Base-by-base conservation (phyloP, 805 yeast species). In the Candida awuae region DNA sequence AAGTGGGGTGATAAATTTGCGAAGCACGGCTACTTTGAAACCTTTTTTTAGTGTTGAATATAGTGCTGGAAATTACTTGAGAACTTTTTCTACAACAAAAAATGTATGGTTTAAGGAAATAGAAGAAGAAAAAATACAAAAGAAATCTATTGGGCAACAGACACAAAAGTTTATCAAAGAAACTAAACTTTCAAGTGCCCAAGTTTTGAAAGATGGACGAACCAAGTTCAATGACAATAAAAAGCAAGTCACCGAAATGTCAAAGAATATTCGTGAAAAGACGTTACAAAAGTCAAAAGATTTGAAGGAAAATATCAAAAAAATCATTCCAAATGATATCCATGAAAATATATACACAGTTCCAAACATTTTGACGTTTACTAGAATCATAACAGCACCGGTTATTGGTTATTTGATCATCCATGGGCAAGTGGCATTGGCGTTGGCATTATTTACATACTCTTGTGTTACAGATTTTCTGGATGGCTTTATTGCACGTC, bases 401-500 rank as follows among this genome's bases (percentile, higher is more conserved):
- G 59, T 78, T 10, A 77, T 94, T 23, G 97, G 97, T 0, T 82
- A 80, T 51, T 70, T 78, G 49, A 76, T 90, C 9, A 67, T 86
- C 17, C 62, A 77, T 5, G 77, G 80, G 13, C 71, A 84, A 21
- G 64, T 81, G 2, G 59, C 68, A 10, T 63, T 71, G 34, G 95
- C 97, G 0, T 62, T 85, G 32, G 71, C 76, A 1, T 54, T 92
- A 9, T 90, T 92, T 58, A 68, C 77, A 0, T 87, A 86, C 52
- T 87, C 97, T 0, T 82, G 97, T 47, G 57, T 87, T 4, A 90
- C 98, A 0, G 99, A 92, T 58, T 80, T 84, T 46, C 62, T 88
- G 17, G 99, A 92, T 59, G 99, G 99, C 0, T 84, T 62, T 53
- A 75, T 94, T 46, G 99, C 99, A 4, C 68, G 99, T 39, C 72